A percentile compares a stretch with the other conserved stretches of the same genome.
Evolutionary conservation across 441 rosid genomes (phyloP).

Genomic region (Gossypium davidsonii): DNA sequence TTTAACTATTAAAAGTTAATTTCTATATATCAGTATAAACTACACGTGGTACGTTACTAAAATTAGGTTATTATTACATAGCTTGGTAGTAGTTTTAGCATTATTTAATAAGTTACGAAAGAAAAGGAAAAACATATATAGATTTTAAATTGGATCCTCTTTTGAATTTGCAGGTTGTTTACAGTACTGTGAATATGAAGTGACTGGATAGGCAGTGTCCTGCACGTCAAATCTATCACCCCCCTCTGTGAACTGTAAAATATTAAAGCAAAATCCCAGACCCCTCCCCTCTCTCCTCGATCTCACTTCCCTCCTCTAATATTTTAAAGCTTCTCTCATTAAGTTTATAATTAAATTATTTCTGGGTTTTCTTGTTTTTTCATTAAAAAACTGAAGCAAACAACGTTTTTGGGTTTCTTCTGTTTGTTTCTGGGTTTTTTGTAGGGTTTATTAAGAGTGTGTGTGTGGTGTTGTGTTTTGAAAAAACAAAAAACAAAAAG

Average conservation of each 20-base stretch:
- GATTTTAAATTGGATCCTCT: constrained; percentile 27
- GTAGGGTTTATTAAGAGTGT: constrained; percentile 27
- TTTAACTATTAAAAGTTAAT: too few relatives aligned
- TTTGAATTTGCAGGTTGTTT: constrained; percentile 26
- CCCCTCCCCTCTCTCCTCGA: neutral
- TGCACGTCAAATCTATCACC: constrained; percentile 55
- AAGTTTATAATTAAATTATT: neutral
- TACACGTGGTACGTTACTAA: too few relatives aligned
- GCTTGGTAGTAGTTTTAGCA: too few relatives aligned
- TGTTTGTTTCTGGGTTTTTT: constrained; percentile 23
- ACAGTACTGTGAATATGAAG: constrained; percentile 35
- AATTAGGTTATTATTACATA: too few relatives aligned
- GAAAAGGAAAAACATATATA: constrained; percentile 8
- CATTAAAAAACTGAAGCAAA: neutral
- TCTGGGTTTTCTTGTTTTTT: neutral
- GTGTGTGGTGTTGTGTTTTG: neutral
- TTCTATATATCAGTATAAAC: fast-evolving
- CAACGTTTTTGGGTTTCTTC: neutral
- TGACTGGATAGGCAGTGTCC: constrained; percentile 46
- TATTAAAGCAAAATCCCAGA: constrained; percentile 5
- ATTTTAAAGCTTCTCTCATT: neutral
- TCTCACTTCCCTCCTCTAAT: neutral
- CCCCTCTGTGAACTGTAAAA: constrained; percentile 24
- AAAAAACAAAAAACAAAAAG: neutral
- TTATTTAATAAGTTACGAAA: constrained; percentile 17